Base-by-base conservation (phyloP, 2,329 filamentous ascomycete species). In the Seiridium cupressi region DNA sequence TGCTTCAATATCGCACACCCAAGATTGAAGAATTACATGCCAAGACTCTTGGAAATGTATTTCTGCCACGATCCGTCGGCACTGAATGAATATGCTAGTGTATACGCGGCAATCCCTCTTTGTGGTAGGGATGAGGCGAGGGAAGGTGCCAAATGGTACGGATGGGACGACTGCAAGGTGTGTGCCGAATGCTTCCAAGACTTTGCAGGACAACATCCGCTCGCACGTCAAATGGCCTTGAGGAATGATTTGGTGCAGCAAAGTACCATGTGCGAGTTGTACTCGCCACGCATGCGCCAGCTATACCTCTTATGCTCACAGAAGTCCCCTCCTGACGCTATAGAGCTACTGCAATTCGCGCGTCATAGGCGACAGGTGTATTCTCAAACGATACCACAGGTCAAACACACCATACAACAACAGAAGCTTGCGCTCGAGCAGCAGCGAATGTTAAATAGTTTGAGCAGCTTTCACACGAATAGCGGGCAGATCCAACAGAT, bases 171-270 rank as follows among this genome's bases (percentile, higher is more conserved):
- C 44, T 73, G 65, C 64, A 69, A 57, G 26, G 72, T 77, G 42
- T 77, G 76, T 42, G 71, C 73, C 6, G 71, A 75, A 13, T 77
- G 76, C 56, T 74, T 75, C 54, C 60, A 65, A 36, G 68, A 70
- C 9, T 75, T 76, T 42, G 70, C 70, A 26, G 68, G 60, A n/a
- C 44, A 67, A 0, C 69, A 68, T 0, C 47, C 61, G 0, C 61
- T 77, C 0, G 74, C 73, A 8, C 38, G 62, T 34, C 58, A 62
- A 1, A 76, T 76, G 66, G 63, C 64, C 1, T 62, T 76, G 13
- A 64, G 63, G 1, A 69, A 72, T 4, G 54, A 60, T 2, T 40
- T 60, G 2, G 61, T 68, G 0, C 49, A 66, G 10, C 56, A 55
- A 1, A 60, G 60, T 57, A 61, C 64, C 3, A 73, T 77, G 66